Evolutionary conservation across 257 asterid genomes (phyloP).

Genomic region (Orobanche coerulescens): DNA sequence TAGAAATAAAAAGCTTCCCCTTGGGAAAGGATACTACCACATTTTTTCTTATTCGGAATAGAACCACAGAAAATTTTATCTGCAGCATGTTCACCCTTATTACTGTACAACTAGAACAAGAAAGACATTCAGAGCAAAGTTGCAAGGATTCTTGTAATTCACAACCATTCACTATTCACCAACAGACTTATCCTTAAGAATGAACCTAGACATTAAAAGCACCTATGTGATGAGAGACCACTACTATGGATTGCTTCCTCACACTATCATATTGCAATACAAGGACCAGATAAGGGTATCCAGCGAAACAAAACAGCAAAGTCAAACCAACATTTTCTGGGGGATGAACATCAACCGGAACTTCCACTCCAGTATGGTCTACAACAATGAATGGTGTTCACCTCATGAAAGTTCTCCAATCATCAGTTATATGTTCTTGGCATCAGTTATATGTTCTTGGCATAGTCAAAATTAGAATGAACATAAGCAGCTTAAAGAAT

Average conservation of each 20-base stretch:
- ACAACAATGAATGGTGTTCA: neutral
- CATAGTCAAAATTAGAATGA: neutral
- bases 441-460: too few species aligned
- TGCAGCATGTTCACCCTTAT: neutral
- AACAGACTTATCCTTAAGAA: conserved; percentile 9
- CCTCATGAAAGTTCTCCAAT: conserved; percentile 6
- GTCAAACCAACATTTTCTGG: neutral
- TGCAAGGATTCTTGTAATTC: conserved; percentile 33
- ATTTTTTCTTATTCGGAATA: neutral
- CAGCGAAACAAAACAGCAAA: conserved; percentile 8
- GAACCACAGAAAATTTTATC: neutral
- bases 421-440: neutral
- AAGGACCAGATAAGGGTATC: conserved; percentile 12
- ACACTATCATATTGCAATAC: conserved; percentile 11
- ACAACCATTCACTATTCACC: conserved; percentile 20
- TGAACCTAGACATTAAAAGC: neutral
- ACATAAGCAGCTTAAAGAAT: conserved; percentile 17
- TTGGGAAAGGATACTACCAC: neutral
- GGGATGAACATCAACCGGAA: neutral
- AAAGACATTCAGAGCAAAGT: conserved; percentile 18
- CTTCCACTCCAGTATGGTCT: conserved; percentile 14
- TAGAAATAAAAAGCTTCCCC: neutral
- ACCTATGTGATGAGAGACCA: conserved; percentile 12
- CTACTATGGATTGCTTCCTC: conserved; percentile 12
- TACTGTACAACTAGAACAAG: conserved; percentile 11